Base-by-base conservation (phyloP, 164 flowering plant genomes). In the Santalum album region DNA sequence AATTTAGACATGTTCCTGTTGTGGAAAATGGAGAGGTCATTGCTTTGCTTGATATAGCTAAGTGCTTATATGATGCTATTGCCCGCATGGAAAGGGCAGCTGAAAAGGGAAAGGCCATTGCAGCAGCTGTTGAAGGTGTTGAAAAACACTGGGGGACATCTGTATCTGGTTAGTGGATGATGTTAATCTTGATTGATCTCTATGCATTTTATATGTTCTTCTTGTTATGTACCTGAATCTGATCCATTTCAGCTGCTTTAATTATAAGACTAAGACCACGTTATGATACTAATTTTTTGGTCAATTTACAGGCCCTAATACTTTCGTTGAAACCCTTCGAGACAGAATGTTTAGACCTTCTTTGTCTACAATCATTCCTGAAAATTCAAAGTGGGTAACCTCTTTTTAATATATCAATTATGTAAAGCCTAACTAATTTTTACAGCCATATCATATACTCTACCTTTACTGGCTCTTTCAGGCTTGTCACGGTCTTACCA, bases 11-110 rank as follows among this genome's bases (percentile, higher is more conserved):
- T 75, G 69, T 94, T 74, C 99, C 99, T 59, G 96, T 94, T 63
- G 97, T 94, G 44, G 96, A 94, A 56, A 87, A 82, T 65, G 97
- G 99, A 23, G 97, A 90, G 72, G 99, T 94, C 57, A 76, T 94
- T 77, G 97, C 97, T 45, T 70, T 94, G 66, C 96, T 94, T 25
- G 97, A 90, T 60, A 94, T 94, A 69, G 91, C 99, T 26, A 94
- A 94, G 72, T 94, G 99, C 62, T 65, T 94, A 29, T 94, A 94
- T 62, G 99, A 94, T 84, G 99, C 96, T 40, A 94, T 94, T 75
- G 99, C 96, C 49, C 88, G 99, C 23, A 74, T 94, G 90, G 99
- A 94, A 64, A 83, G 99, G 72, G 96, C 97, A 36, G 91, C 97
- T 62, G 97, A 94, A 65, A 94, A 94, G 59, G 99, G 97, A 38